Evolutionary conservation across 345 rosid genomes (phyloP).

Genomic region (Orychophragmus violaceus): DNA sequence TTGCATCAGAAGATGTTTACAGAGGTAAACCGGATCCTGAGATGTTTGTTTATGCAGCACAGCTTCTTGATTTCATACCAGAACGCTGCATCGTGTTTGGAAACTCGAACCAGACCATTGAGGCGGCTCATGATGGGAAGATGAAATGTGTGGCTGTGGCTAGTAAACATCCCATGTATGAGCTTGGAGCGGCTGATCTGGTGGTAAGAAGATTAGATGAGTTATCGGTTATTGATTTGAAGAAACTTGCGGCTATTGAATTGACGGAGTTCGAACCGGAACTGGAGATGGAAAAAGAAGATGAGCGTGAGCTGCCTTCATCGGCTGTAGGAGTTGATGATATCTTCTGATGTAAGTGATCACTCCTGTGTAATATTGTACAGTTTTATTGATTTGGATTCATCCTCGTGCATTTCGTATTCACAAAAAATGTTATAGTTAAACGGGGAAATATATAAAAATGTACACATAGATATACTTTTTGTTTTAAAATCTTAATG

Average conservation of each 20-base stretch:
- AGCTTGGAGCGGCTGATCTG: slow-evolving; percentile 90
- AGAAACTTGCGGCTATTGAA: slow-evolving; percentile 80
- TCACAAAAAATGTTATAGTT: slow-evolving; percentile 7
- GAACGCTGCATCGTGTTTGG: slow-evolving; percentile 95
- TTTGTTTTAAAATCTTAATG: background rate
- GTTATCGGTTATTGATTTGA: slow-evolving; percentile 85
- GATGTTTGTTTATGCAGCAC: slow-evolving; percentile 80
- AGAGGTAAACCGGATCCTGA: slow-evolving; percentile 94
- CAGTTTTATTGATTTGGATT: slow-evolving; percentile 35
- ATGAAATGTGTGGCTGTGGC: slow-evolving; percentile 98
- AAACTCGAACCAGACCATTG: slow-evolving; percentile 83
- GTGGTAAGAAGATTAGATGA: slow-evolving; percentile 75
- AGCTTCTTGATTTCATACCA: slow-evolving; percentile 77
- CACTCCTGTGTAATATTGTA: slow-evolving; percentile 42
- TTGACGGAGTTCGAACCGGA: slow-evolving; percentile 61
- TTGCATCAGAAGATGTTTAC: slow-evolving; percentile 79
- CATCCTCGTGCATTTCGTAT: slow-evolving; percentile 1
- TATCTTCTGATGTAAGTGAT: slow-evolving; percentile 49
- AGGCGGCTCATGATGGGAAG: slow-evolving; percentile 86
- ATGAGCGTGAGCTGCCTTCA: slow-evolving; percentile 45
- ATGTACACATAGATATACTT: slow-evolving; percentile 9
- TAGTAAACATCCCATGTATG: slow-evolving; percentile 81
- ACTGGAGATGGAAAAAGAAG: slow-evolving; percentile 67
- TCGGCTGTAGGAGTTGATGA: slow-evolving; percentile 54
- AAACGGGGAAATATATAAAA: slow-evolving; percentile 1